These are phyloP conservation scores for Terana coerulea DNA, from an alignment of 768 basidiomycete genomes.

Conservation along the genomic window DNA sequence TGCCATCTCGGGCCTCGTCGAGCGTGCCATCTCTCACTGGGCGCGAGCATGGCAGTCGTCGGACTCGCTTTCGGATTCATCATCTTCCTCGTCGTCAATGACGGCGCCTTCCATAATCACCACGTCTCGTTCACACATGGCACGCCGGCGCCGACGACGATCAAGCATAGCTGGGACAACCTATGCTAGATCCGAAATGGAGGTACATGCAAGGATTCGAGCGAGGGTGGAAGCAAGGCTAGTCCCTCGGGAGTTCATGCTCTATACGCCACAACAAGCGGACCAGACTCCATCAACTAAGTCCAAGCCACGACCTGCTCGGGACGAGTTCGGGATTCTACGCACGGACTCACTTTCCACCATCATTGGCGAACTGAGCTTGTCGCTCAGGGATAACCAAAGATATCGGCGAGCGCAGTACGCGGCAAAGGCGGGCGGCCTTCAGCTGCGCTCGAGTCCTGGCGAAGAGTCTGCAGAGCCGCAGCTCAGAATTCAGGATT, in stretches of 20 bases:
- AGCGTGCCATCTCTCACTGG: constrained; percentile 71
- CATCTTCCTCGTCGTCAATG: constrained; percentile 40
- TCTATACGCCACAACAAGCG: constrained; percentile 52
- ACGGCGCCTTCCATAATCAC: constrained; percentile 30
- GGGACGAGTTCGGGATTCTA: constrained; percentile 28
- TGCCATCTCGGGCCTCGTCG: constrained; percentile 51
- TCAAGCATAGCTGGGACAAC: constrained; percentile 48
- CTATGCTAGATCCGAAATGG: constrained; percentile 51
- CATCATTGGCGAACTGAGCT: constrained; percentile 48
- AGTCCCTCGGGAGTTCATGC: constrained; percentile 57
- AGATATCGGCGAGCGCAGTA: constrained; percentile 21
- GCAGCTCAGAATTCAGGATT: too few species aligned
- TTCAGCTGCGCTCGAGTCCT: background rate
- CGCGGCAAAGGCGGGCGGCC: background rate
- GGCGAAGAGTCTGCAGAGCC: too few species aligned
- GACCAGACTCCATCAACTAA: background rate
- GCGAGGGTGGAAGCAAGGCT: constrained; percentile 59
- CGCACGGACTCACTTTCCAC: constrained; percentile 44
- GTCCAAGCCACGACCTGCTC: constrained; percentile 2
- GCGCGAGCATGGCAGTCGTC: constrained; percentile 50
- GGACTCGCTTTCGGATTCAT: constrained; percentile 39
- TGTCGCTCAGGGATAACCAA: constrained; percentile 37
- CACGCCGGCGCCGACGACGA: constrained; percentile 43
- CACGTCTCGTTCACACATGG: constrained; percentile 18
- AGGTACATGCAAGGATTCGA: constrained; percentile 59